Evolutionary conservation across 352 stramenopile species (phyloP).

Genomic region (Globisporangium iwayamae): DNA sequence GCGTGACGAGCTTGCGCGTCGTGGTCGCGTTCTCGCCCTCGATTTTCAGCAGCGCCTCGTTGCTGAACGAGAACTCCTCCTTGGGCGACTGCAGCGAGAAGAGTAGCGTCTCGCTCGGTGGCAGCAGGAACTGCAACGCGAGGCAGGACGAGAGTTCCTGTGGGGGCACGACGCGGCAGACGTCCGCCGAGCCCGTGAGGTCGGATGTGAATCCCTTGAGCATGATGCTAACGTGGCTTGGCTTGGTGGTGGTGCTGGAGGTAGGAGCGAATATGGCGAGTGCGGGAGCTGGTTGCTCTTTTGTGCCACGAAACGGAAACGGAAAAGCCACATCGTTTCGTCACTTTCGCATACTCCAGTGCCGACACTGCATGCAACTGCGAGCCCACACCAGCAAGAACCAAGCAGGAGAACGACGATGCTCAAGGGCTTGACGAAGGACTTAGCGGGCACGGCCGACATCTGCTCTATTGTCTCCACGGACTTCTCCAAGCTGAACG

Average conservation of each 20-base stretch:
- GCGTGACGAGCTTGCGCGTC: conserved; percentile 37
- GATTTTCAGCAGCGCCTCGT: conserved; percentile 46
- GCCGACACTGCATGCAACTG: background rate
- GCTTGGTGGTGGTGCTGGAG: too few relatives aligned
- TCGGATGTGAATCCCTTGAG: conserved; percentile 51
- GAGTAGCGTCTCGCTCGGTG: conserved; percentile 34
- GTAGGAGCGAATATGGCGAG: too few relatives aligned
- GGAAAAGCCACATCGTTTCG: too few relatives aligned
- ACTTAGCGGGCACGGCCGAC: conserved; percentile 45
- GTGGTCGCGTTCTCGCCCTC: conserved; percentile 40
- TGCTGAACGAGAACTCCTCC: conserved; percentile 61
- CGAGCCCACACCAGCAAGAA: too few relatives aligned
- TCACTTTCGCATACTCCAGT: too few relatives aligned
- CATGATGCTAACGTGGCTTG: conserved; percentile 20
- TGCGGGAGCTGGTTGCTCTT: too few relatives aligned
- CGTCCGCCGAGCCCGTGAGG: conserved; percentile 47
- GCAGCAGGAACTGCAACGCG: conserved; percentile 30
- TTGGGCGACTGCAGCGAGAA: conserved; percentile 58
- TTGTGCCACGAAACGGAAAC: too few relatives aligned
- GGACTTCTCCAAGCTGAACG: conserved; percentile 37
- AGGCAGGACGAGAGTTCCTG: conserved; percentile 27
- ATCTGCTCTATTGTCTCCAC: conserved; percentile 31
- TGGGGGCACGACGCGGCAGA: conserved; percentile 33
- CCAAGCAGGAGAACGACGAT: conserved; percentile 16
- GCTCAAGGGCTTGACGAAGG: conserved; percentile 44